Evolutionary conservation across 2,329 filamentous ascomycete genomes (phyloP).

Genomic region (Graphilbum ipis-grandicollis): DNA sequence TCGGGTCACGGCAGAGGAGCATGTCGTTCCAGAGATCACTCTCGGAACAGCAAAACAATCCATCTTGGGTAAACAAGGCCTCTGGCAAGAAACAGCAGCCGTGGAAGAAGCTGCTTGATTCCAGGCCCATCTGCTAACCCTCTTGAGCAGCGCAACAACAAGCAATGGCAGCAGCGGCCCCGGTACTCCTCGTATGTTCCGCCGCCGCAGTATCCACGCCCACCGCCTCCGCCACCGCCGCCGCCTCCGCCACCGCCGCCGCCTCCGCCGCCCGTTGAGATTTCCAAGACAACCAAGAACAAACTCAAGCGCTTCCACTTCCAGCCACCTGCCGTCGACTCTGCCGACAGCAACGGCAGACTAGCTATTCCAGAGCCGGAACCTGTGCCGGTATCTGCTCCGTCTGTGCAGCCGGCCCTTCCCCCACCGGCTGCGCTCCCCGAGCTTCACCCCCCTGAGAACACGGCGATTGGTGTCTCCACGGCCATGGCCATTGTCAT

Average conservation of each 20-base stretch:
- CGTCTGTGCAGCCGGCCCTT: too few relatives aligned
- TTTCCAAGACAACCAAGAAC: slow-evolving; percentile 41
- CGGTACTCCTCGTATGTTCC: slow-evolving; percentile 29
- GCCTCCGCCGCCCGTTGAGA: slow-evolving; percentile 23
- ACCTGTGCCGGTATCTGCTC: too few relatives aligned
- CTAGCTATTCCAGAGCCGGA: not conserved
- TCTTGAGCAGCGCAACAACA: slow-evolving; percentile 7
- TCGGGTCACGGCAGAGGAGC: not conserved
- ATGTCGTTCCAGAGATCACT: slow-evolving; percentile 25
- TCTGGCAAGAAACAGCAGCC: too few relatives aligned
- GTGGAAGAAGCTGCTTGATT: slow-evolving; percentile 2
- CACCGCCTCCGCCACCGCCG: slow-evolving; percentile 9
- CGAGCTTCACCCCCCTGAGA: too few relatives aligned
- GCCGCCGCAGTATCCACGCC: slow-evolving; percentile 12
- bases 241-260: slow-evolving; percentile 15
- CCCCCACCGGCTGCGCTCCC: too few relatives aligned
- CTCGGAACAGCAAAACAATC: slow-evolving; percentile 20
- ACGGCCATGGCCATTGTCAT: not conserved
- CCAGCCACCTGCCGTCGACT: slow-evolving; percentile 16
- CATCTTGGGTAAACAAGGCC: slow-evolving; percentile 4
- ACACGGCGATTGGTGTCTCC: too few relatives aligned
- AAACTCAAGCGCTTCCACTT: slow-evolving; percentile 44
- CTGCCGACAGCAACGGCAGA: not conserved
- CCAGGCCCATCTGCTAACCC: not conserved
- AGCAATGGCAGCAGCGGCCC: slow-evolving; percentile 37